Percentiles rank a stretch among this genome's conserved stretches.
phyloP scores from a whole-genome alignment of 2,329 filamentous ascomycete genomes.

The Pseudogymnoascus sp. region DNA sequence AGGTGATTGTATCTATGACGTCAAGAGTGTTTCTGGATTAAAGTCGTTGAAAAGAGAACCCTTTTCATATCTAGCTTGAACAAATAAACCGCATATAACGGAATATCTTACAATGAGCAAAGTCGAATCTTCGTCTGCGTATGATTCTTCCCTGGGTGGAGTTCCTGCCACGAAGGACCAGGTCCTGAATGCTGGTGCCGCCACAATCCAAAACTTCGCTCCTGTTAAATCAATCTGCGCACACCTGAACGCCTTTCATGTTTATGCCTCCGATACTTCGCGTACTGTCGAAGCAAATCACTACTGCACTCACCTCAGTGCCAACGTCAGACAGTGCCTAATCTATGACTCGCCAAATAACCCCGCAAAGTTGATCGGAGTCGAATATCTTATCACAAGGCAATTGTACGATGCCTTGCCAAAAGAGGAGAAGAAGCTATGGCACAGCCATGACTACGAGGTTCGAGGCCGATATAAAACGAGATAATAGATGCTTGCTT shows the following conservation, averaged over 20 bases:
- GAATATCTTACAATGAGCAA: neutral
- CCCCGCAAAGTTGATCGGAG: constrained; percentile 66
- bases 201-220: constrained; percentile 54
- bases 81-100: neutral
- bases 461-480: constrained; percentile 23
- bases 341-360: constrained; percentile 66
- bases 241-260: constrained; percentile 80
- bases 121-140: neutral
- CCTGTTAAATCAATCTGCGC: constrained; percentile 70
- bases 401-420: constrained; percentile 59
- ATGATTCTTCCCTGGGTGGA: neutral
- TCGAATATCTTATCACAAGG: constrained; percentile 67
- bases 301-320: constrained; percentile 70
- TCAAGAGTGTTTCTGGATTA: neutral
- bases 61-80: neutral
- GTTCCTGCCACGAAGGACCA: constrained; percentile 45
- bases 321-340: constrained; percentile 74
- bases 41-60: neutral
- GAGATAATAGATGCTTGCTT: constrained; percentile 17
- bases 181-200: constrained; percentile 53
- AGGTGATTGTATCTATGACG: neutral
- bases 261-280: constrained; percentile 61
- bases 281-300: constrained; percentile 72
- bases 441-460: constrained; percentile 60
- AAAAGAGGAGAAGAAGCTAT: constrained; percentile 60